A percentile compares a stretch with the other conserved stretches of the same genome.
phyloP scores from a whole-genome alignment of 2,329 filamentous ascomycete genomes.

The Diaporthe humulicola region DNA sequence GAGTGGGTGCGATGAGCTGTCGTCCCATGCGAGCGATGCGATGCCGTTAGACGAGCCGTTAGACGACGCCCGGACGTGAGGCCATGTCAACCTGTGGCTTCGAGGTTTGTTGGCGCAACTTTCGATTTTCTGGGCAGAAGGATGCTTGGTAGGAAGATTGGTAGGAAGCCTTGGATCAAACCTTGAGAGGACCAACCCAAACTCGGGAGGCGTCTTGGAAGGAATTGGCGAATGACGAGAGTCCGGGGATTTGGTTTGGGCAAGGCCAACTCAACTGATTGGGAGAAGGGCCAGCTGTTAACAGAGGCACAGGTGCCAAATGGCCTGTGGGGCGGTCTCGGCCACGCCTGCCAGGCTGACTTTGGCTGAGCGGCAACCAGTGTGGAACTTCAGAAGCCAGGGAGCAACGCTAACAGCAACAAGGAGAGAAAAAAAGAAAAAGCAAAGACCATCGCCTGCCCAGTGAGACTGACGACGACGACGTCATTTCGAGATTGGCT shows the following conservation, averaged over 20 bases:
- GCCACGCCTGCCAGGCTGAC: constrained; percentile 22
- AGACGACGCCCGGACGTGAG: neutral
- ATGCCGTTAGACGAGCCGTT: neutral
- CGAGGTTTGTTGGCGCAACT: neutral
- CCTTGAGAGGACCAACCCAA: neutral
- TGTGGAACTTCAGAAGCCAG: neutral
- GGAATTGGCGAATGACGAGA: constrained; percentile 37
- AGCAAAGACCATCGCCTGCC: constrained; percentile 21
- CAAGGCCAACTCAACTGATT: neutral
- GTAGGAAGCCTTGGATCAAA: neutral
- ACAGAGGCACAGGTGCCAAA: constrained; percentile 21
- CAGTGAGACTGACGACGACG: constrained; percentile 1
- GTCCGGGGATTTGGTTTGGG: constrained; percentile 16
- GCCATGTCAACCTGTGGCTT: neutral
- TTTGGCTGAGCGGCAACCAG: neutral
- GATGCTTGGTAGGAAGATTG: neutral
- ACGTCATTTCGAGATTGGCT: constrained; percentile 36
- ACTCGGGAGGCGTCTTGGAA: neutral
- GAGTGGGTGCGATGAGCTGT: constrained; percentile 29
- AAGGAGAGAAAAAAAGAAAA: neutral
- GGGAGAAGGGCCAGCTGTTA: constrained; percentile 28
- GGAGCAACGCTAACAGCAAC: constrained; percentile 25
- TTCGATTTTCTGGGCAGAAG: constrained; percentile 10
- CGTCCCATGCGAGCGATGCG: neutral
- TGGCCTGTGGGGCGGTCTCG: constrained; percentile 2